These are phyloP conservation scores for Alternaria sp. DNA, from an alignment of 2,329 filamentous ascomycete species.

Conservation along the genomic window DNA sequence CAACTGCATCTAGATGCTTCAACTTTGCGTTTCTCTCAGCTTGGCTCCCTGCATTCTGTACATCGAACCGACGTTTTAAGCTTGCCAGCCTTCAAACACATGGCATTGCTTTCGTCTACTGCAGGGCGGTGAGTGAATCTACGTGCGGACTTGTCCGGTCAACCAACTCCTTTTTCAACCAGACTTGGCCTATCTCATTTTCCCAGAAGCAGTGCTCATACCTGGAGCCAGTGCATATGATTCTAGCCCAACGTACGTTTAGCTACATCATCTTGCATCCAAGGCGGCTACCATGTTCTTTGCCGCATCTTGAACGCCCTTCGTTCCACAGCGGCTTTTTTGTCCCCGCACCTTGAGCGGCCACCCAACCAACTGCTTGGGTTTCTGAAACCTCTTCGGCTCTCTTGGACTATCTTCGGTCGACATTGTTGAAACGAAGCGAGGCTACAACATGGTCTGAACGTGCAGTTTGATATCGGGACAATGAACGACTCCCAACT, in stretches of 20 bases:
- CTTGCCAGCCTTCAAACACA: background rate
- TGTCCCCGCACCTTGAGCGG: background rate
- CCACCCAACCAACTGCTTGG: background rate
- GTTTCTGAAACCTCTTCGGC: background rate
- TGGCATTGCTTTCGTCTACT: background rate
- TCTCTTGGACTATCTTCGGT: background rate
- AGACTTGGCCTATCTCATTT: background rate
- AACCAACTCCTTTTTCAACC: background rate
- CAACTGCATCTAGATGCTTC: background rate
- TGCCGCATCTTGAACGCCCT: background rate
- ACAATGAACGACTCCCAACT: background rate
- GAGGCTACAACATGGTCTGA: conserved; percentile 1
- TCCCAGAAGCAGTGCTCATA: background rate
- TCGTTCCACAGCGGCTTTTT: background rate
- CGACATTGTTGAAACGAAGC: background rate
- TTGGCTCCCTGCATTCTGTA: background rate
- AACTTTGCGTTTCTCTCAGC: background rate
- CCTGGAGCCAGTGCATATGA: background rate
- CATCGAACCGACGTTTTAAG: background rate
- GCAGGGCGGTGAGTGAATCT: conserved; percentile 1
- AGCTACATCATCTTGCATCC: conserved; percentile 24
- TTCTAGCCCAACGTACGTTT: background rate
- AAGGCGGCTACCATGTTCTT: conserved; percentile 5
- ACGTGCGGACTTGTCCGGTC: background rate
- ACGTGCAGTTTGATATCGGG: background rate